A percentile compares a stretch with the other conserved stretches of the same genome.
phyloP scores from a whole-genome alignment of 495 filamentous ascomycete species.

The Neurospora sp. region DNA sequence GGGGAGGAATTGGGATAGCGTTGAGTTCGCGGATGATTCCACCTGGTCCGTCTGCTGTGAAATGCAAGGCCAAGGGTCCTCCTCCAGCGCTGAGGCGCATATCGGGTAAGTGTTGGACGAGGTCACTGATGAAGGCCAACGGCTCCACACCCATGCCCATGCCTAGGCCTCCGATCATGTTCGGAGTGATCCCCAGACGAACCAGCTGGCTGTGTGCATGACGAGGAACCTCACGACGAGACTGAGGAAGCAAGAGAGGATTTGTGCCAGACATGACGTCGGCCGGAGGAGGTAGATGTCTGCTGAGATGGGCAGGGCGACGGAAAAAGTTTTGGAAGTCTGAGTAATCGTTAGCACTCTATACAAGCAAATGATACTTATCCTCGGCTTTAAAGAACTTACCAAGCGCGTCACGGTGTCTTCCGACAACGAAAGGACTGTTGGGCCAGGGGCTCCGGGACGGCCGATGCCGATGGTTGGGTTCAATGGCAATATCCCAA shows the following conservation, averaged over 20 bases:
- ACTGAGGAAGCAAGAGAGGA: constrained; percentile 51
- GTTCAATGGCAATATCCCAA: constrained; percentile 35
- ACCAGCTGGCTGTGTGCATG: constrained; percentile 15
- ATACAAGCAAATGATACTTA: neutral
- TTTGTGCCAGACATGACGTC: constrained; percentile 65
- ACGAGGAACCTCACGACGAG: constrained; percentile 17
- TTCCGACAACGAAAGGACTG: constrained; percentile 34
- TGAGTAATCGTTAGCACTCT: constrained; percentile 11
- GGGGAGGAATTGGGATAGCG: constrained; percentile 20
- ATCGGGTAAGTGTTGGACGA: constrained; percentile 20
- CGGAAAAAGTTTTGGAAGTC: constrained; percentile 32
- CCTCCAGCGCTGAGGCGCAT: constrained; percentile 9
- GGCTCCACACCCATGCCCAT: constrained; percentile 19
- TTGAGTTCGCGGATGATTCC: constrained; percentile 27
- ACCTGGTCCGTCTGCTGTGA: constrained; percentile 25
- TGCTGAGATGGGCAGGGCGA: constrained; percentile 16
- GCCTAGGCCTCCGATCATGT: constrained; percentile 5
- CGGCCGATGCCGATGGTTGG: constrained; percentile 21
- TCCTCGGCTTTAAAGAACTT: neutral
- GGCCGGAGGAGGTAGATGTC: constrained; percentile 18
- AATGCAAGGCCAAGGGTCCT: constrained; percentile 30
- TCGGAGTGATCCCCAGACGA: constrained; percentile 24
- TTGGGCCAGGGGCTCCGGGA: constrained; percentile 22
- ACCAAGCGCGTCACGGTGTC: constrained; percentile 32
- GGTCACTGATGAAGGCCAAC: constrained; percentile 32